Conservation (phyloP, 2,329 filamentous ascomycete genomes). For the Arthrobotrys musiformis region DNA sequence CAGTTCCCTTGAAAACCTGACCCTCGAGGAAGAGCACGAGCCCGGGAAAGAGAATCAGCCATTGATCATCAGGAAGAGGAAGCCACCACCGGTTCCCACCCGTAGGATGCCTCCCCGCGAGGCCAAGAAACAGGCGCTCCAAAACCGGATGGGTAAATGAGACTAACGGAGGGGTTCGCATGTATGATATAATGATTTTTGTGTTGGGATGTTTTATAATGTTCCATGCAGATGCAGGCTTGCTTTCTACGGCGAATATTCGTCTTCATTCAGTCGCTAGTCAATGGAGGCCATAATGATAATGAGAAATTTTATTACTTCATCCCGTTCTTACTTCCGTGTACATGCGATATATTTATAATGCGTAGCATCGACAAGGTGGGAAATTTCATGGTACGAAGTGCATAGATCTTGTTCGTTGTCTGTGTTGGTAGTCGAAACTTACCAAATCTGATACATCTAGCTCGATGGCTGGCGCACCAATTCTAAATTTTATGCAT, state of each 20-base stretch:
- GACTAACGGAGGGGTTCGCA: not conserved
- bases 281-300: slow-evolving; percentile 8
- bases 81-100: not conserved
- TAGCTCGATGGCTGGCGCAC: no score
- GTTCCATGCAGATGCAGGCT: no score
- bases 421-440: not conserved
- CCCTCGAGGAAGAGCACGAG: no score
- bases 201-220: not conserved
- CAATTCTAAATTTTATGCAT: slow-evolving; percentile 1
- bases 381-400: no score
- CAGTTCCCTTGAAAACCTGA: not conserved
- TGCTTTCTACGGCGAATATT: not conserved
- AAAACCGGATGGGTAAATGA: no score
- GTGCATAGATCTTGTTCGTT: not conserved
- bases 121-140: slow-evolving; percentile 18
- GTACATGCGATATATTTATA: no score
- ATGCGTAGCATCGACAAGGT: no score
- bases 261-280: not conserved
- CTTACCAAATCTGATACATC: no score
- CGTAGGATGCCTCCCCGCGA: slow-evolving; percentile 1
- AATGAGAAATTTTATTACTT: no score
- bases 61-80: no score
- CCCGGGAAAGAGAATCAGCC: no score
- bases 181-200: slow-evolving; percentile 32
- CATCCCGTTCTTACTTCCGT: no score